Evolutionary conservation across 345 rosid species (phyloP), one percentile per base, ranked within the genome.

Genomic region (Bruguiera gymnorhiza): DNA sequence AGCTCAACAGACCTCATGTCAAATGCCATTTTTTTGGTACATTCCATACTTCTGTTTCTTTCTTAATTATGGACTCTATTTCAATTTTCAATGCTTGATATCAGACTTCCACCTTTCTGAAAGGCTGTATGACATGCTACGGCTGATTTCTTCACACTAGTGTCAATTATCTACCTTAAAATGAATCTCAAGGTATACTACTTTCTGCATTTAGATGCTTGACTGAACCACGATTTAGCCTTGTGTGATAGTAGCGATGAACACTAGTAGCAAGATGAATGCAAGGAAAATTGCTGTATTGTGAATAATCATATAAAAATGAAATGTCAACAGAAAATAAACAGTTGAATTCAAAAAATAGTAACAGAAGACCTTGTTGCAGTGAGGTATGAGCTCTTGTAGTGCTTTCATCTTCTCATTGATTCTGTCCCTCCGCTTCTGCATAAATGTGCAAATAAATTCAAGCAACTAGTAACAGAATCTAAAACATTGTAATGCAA

Each of bases 391-490:
- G 46, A 83, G 86, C 67, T 85, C 83, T 81, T 88, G 93, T 75
- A 90, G 69, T 69, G 92, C 88, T 77, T 55, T 85, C 92, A 87
- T 82, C 66, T 79, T 84, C 65, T 81, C 87, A 69, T 86, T 90
- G 65, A 90, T 90, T 82, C 83, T 68, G 23, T 87, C 83, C 60
- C 96, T 82, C 21, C 93, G 83, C 71, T 83, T 81, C 96, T 88
- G 82, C 66, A 54, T 56, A 23, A 10, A 10, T 10, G 60, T 2
- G 29, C 6, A 24, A 15, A 56, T 1, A 15, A 56, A 56, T 43
- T 43, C 19, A 55, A 55, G 24, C 8, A 23, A 6, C 16, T 23
- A 23, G 29, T 23, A 56, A 23, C 11, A 27, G 30, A 56, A 55
- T 3, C 60, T 56, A 56, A 15, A 24, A 56, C 16, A 10, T 56